Conservation (phyloP, 176 grass and related monocot species). For the Areca catechu region DNA sequence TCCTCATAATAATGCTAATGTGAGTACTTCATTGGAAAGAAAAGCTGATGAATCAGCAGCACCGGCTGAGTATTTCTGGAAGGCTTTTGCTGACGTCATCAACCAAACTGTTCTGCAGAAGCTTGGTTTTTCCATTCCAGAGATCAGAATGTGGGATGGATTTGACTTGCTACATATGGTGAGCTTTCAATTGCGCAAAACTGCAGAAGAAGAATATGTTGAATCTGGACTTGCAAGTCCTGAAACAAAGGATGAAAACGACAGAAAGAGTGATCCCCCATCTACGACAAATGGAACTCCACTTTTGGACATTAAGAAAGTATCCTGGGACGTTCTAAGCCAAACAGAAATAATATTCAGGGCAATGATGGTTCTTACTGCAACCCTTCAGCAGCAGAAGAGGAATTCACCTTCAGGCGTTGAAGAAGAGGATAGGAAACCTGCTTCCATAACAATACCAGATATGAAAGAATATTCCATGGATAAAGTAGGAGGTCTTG, state of each 20-base stretch:
- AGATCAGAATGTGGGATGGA: constrained; percentile 66
- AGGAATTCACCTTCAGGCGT: constrained; percentile 15
- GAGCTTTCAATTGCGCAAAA: constrained; percentile 49
- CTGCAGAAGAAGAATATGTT: constrained; percentile 68
- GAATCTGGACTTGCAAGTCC: constrained; percentile 62
- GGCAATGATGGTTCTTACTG: constrained; percentile 73
- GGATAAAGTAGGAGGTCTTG: constrained; percentile 25
- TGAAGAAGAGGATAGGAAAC: constrained; percentile 18
- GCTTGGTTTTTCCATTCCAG: constrained; percentile 84
- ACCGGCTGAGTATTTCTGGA: constrained; percentile 80
- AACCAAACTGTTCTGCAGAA: constrained; percentile 52
- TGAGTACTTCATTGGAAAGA: constrained; percentile 13
- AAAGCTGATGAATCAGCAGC: constrained; percentile 17
- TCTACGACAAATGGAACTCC: constrained; percentile 21
- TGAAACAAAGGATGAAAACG: constrained; percentile 26
- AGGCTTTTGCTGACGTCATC: constrained; percentile 51
- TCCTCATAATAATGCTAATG: constrained; percentile 20
- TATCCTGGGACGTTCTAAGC: constrained; percentile 66
- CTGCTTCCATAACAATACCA: constrained; percentile 24
- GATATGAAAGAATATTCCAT: constrained; percentile 27
- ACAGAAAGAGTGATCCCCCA: constrained; percentile 20
- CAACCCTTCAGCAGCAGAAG: constrained; percentile 41
- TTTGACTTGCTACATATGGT: constrained; percentile 61
- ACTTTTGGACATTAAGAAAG: constrained; percentile 72
- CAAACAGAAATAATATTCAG: constrained; percentile 93